Percentiles rank a stretch among this genome's conserved stretches.
phyloP scores from a whole-genome alignment of 73 alveolate genomes.

The Tetrahymena elliotti region DNA sequence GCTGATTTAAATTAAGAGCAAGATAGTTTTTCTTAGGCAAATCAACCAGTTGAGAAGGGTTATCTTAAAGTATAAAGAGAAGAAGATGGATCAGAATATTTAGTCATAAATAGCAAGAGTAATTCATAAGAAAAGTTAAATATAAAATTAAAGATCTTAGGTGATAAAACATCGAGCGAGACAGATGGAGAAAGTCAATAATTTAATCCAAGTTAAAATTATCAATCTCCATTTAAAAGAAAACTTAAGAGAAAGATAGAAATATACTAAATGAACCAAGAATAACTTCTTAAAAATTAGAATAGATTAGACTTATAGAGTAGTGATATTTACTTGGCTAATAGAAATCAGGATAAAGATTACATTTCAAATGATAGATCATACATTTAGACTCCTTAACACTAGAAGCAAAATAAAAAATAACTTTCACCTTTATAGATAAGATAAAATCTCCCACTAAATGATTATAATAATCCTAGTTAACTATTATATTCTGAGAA shows the following conservation, averaged over 20 bases:
- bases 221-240: neutral
- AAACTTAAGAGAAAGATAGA: neutral
- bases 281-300: neutral
- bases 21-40: neutral
- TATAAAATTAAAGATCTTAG: neutral
- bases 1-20: neutral
- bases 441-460: neutral
- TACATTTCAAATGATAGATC: neutral
- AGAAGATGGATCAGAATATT: neutral
- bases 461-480: neutral
- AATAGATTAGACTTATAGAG: neutral
- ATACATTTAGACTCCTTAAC: neutral
- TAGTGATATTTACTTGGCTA: neutral
- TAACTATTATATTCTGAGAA: neutral
- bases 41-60: neutral
- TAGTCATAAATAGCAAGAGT: neutral
- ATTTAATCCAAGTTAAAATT: neutral
- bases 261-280: neutral
- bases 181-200: neutral
- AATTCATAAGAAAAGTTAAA: neutral
- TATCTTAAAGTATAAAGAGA: neutral
- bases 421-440: neutral
- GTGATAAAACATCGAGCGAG: neutral
- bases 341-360: neutral
- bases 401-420: neutral